Evolutionary conservation across 2,329 filamentous ascomycete species (phyloP).

Genomic region (Ophiostoma populinum): DNA sequence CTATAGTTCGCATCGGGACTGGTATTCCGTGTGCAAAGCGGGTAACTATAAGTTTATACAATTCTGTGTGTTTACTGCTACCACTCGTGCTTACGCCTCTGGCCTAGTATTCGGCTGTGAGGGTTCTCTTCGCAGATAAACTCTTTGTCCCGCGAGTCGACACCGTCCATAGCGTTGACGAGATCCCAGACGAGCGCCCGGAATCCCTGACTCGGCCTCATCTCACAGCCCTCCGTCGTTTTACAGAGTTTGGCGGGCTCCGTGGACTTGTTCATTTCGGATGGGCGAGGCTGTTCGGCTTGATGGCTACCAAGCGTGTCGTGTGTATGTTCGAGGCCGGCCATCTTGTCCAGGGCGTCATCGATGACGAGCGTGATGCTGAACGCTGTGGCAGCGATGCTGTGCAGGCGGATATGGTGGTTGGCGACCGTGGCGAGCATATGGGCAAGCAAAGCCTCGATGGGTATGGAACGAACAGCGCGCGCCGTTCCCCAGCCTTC

Average conservation of each 20-base stretch:
- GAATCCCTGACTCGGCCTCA: not conserved
- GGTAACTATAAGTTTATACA: no score
- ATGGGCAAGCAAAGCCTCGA: conserved; percentile 4
- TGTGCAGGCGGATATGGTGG: conserved; percentile 2
- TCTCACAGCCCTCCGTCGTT: no score
- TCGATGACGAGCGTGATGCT: conserved; percentile 6
- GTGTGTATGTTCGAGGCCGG: not conserved
- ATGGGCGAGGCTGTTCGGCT: not conserved
- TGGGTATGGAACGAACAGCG: conserved; percentile 1
- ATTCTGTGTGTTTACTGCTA: no score
- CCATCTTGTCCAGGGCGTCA: not conserved
- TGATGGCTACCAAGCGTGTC: not conserved
- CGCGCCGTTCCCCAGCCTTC: conserved; percentile 4
- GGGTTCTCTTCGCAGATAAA: conserved; percentile 1
- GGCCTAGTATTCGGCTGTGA: conserved; percentile 1
- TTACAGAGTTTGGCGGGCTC: no score
- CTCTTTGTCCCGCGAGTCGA: not conserved
- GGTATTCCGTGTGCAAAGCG: no score
- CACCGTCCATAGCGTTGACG: not conserved
- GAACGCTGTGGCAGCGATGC: conserved; percentile 4
- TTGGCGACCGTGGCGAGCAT: conserved; percentile 2
- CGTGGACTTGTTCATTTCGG: not conserved
- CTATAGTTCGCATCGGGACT: no score
- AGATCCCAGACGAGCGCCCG: not conserved
- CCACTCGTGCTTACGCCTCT: not conserved